Evolutionary conservation across 306 rosid genomes (phyloP), one percentile per base, ranked within the genome.

Genomic region (Medicago arabica): DNA sequence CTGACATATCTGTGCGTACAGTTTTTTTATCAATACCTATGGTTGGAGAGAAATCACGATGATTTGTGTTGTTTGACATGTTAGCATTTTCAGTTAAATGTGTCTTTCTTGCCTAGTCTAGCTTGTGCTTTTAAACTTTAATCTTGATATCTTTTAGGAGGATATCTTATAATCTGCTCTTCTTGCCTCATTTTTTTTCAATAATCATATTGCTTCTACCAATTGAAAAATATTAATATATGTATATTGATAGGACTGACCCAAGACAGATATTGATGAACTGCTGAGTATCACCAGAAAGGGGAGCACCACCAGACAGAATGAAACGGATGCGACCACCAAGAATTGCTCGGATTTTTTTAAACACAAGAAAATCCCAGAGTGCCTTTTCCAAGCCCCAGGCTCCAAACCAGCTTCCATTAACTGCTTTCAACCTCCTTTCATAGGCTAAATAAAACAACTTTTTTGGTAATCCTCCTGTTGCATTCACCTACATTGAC

Each of bases 301-400:
- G 97, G 72, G 99, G 99, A 77, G 99, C 99, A 75, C 99, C 99
- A 47, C 99, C 99, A 75, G 96, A 95, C 39, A 92, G 85, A 77
- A 95, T 74, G 83, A 84, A 92, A 51, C 96, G 97, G 67, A 95
- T 82, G 14, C 75, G 89, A 18, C 99, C 98, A 47, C 99, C 99
- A 44, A 95, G 84, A 83, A 92, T 80, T 58, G 97, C 97, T 60
- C 78, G 95, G 73, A 95, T 92, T 85, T 92, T 95, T 78, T 81
- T 92, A 74, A 95, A 95, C 78, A 89, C 97, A 63, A 95, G 87
- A 72, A 88, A 76, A 69, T 87, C 41, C 98, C 99, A 95, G n/a
- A 92, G 85, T 84, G 74, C 67, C 86, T 74, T 88, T 82, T 92
- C 99, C 86, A 85, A 85, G 62, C 99, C 98, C 92, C 96, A 90